Evolutionary conservation across 495 filamentous ascomycete genomes (phyloP).

Genomic region (Aspergillus mulundensis): DNA sequence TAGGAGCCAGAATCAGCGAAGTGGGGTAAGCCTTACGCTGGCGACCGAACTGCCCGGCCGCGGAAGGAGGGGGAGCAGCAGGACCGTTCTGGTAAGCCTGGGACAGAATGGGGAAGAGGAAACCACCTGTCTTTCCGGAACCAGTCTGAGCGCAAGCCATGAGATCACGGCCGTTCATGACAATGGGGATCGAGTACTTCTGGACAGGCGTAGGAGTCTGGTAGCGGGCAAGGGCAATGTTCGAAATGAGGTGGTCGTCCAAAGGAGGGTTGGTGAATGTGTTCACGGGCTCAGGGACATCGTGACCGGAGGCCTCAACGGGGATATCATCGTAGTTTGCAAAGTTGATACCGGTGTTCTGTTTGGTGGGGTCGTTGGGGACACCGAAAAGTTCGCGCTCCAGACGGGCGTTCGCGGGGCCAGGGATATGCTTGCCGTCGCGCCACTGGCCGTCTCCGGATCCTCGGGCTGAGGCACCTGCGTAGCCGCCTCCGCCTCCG

Average conservation of each 20-base stretch:
- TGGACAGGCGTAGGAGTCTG: constrained; percentile 93
- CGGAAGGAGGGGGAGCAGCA: constrained; percentile 57
- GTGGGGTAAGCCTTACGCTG: constrained; percentile 94
- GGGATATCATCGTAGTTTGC: constrained; percentile 99
- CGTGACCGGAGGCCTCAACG: constrained; percentile 90
- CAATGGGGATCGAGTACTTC: constrained; percentile 97
- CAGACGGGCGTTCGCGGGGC: constrained; percentile 77
- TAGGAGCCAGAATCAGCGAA: constrained; percentile 90
- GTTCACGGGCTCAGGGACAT: constrained; percentile 88
- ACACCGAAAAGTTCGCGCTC: constrained; percentile 96
- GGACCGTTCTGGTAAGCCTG: constrained; percentile 91
- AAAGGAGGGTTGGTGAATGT: constrained; percentile 91
- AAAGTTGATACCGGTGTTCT: constrained; percentile 98
- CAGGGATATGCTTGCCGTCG: constrained; percentile 93
- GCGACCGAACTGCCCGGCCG: constrained; percentile 62
- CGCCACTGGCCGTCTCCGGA: constrained; percentile 93
- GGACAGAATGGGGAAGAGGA: constrained; percentile 96
- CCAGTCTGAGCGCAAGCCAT: constrained; percentile 99
- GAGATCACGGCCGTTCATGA: constrained; percentile 91
- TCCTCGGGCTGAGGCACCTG: constrained; percentile 55
- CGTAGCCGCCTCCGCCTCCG: constrained; percentile 44
- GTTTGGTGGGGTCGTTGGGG: constrained; percentile 88
- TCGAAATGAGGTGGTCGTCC: constrained; percentile 82
- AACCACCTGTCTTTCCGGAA: constrained; percentile 99
- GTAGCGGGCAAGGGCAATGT: constrained; percentile 92